phyloP scores from a whole-genome alignment of 2,329 filamentous ascomycete species.

The Westerdykella sp. region DNA sequence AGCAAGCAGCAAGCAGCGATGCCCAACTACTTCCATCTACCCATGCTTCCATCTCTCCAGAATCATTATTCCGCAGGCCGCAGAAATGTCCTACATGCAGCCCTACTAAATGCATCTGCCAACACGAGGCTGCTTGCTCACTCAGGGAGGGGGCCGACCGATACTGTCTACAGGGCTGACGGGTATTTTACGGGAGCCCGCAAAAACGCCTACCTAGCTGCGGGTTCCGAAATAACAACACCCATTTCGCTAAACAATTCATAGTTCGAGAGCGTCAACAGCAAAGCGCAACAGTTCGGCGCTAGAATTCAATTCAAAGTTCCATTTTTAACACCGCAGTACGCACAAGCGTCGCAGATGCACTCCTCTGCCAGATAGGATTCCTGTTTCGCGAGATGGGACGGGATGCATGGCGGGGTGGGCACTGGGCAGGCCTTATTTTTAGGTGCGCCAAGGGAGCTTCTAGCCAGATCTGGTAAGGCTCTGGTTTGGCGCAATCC shows the following conservation, averaged over 20 bases:
- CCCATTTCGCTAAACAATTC: background rate
- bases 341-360: background rate
- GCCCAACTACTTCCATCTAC: background rate
- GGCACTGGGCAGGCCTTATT: background rate
- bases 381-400: background rate
- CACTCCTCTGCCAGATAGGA: constrained; percentile 1
- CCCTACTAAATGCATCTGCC: background rate
- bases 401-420: too few relatives aligned
- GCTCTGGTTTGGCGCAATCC: too few relatives aligned
- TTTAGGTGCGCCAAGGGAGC: too few relatives aligned
- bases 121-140: too few relatives aligned
- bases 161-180: too few relatives aligned
- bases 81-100: background rate
- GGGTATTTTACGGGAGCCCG: too few relatives aligned
- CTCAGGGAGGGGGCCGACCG: too few relatives aligned
- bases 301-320: too few relatives aligned
- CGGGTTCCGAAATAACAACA: background rate
- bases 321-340: constrained; percentile 2
- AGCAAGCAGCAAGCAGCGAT: background rate
- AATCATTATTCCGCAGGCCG: background rate
- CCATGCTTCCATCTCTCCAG: background rate
- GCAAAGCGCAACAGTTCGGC: constrained; percentile 1
- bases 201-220: background rate
- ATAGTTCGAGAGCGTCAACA: background rate
- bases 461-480: too few relatives aligned